Conservation (phyloP, 2,329 filamentous ascomycete species). For the Rosellinia necatrix region DNA sequence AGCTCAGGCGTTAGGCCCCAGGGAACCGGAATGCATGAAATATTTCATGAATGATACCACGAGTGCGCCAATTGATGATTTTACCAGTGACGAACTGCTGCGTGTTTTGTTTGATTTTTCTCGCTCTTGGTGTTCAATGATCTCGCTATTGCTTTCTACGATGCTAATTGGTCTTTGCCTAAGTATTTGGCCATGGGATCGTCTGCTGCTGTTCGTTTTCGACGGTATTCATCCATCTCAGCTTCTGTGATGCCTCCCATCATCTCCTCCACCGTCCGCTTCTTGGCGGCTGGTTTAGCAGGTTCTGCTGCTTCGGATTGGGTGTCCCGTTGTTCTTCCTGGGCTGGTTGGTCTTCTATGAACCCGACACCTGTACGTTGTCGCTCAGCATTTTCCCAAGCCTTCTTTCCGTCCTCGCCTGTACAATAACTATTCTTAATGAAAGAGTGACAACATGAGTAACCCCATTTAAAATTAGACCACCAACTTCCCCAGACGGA, state of each 20-base stretch:
- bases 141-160: conserved; percentile 37
- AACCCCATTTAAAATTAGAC: conserved; percentile 94
- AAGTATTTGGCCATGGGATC: conserved; percentile 88
- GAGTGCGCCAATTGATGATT: conserved; percentile 31
- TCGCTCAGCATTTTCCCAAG: conserved; percentile 76
- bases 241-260: conserved; percentile 77
- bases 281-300: conserved; percentile 54
- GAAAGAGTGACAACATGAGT: conserved; percentile 89
- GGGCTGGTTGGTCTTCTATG: conserved; percentile 38
- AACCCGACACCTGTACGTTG: conserved; percentile 56
- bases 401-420: conserved; percentile 81
- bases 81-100: conserved; percentile 20
- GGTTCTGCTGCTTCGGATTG: conserved; percentile 32
- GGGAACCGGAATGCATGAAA: conserved; percentile 45
- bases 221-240: conserved; percentile 84
- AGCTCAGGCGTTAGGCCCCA: conserved; percentile 60
- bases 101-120: conserved; percentile 7
- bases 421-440: conserved; percentile 98
- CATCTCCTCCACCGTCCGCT: conserved; percentile 79
- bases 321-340: conserved; percentile 30
- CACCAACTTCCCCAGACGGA: conserved; percentile 98
- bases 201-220: conserved; percentile 71
- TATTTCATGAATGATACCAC: conserved; percentile 31
- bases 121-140: conserved; percentile 3
- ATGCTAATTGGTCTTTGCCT: conserved; percentile 70